phyloP scores from a whole-genome alignment of 2,329 filamentous ascomycete species.

The Fusarium denticulatum region DNA sequence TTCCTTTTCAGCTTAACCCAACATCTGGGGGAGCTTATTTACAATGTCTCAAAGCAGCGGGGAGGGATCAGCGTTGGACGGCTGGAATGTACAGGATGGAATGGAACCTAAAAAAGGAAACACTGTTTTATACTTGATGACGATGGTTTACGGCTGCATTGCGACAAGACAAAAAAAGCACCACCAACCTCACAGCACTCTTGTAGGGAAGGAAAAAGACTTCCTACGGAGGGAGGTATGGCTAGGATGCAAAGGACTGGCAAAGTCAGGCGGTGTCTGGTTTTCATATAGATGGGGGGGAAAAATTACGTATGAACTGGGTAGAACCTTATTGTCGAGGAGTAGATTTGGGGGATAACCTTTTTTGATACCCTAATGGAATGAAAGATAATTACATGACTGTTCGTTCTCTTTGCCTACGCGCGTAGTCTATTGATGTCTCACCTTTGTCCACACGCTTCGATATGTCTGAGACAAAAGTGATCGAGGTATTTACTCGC shows the following conservation, averaged over 20 bases:
- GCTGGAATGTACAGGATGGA: slow-evolving; percentile 38
- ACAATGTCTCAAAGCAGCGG: slow-evolving; percentile 34
- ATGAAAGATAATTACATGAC: slow-evolving; percentile 32
- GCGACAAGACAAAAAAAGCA: slow-evolving; percentile 42
- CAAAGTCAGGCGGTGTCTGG: slow-evolving; percentile 30
- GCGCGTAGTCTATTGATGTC: background rate
- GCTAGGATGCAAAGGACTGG: slow-evolving; percentile 16
- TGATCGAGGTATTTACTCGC: background rate
- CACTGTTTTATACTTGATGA: slow-evolving; percentile 43
- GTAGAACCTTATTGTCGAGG: slow-evolving; percentile 35
- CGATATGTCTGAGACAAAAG: slow-evolving; percentile 2
- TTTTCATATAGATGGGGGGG: slow-evolving; percentile 33
- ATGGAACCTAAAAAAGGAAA: slow-evolving; percentile 41
- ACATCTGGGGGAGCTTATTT: slow-evolving; percentile 11
- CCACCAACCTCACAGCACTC: slow-evolving; percentile 22
- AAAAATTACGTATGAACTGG: slow-evolving; percentile 41
- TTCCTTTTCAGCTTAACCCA: slow-evolving; percentile 19
- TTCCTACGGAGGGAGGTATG: slow-evolving; percentile 11
- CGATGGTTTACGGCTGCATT: slow-evolving; percentile 46
- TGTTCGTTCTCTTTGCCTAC: background rate
- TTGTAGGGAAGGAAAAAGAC: slow-evolving; percentile 1
- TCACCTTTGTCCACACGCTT: background rate
- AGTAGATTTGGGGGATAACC: slow-evolving; percentile 33
- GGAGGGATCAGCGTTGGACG: slow-evolving; percentile 34
- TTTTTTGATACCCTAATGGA: slow-evolving; percentile 43